A percentile compares a stretch with the other conserved stretches of the same genome.
Evolutionary conservation across 306 rosid species (phyloP).

Genomic region (Mimosa pudica): DNA sequence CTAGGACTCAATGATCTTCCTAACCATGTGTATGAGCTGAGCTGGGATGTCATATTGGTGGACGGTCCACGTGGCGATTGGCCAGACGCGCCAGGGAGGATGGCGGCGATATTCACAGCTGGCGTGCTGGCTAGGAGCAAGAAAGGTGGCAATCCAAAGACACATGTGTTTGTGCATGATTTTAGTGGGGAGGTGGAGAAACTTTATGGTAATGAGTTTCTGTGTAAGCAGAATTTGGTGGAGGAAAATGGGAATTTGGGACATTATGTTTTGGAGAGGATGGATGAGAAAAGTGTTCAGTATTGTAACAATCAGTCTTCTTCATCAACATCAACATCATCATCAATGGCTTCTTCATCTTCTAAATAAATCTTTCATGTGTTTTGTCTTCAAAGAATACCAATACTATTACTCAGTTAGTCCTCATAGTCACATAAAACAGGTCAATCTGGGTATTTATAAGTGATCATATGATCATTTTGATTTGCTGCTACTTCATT

Average conservation of each 20-base stretch:
- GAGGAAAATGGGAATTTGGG: conserved; percentile 69
- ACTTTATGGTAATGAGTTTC: conserved; percentile 75
- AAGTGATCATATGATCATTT: conserved; percentile 11
- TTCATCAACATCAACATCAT: conserved; percentile 22
- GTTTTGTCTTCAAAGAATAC: no score
- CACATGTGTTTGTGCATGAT: conserved; percentile 89
- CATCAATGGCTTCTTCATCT: conserved; percentile 31
- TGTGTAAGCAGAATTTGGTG: conserved; percentile 79
- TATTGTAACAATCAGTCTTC: conserved; percentile 59
- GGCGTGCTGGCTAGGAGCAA: conserved; percentile 89
- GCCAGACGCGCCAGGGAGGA: conserved; percentile 91
- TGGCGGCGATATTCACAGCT: conserved; percentile 84
- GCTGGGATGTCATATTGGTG: conserved; percentile 86
- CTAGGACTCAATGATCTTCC: conserved; percentile 90
- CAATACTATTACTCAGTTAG: conserved; percentile 10
- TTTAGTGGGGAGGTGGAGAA: conserved; percentile 61
- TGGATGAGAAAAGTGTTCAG: conserved; percentile 75
- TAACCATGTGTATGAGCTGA: conserved; percentile 87
- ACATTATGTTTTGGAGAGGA: conserved; percentile 79
- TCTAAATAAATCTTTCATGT: neutral
- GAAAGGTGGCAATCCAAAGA: conserved; percentile 84
- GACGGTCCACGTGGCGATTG: conserved; percentile 94
- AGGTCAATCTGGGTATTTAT: conserved; percentile 54
- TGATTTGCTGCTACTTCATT: conserved; percentile 29
- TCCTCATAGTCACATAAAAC: conserved; percentile 33